Evolutionary conservation across 306 rosid species (phyloP), one percentile per base, ranked within the genome.

Genomic region (Vachellia collinsii): DNA sequence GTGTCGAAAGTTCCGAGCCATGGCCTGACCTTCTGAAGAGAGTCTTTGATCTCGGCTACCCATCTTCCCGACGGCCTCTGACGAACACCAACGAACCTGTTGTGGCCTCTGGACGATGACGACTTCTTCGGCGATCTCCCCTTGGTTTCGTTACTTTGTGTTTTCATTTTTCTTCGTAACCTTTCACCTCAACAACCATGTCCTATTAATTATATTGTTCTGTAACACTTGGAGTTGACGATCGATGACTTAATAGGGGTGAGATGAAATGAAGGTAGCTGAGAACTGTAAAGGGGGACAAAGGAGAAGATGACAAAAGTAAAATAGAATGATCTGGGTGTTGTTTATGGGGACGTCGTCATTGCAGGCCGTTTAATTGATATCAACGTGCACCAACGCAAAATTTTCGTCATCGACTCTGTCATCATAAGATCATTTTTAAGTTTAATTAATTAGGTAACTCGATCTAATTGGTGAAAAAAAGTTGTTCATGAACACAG

Each of bases 11-110:
- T 91, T 16, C 95, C 95, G 0, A 92, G 97, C 93, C 97, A 90
- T 1, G 89, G 91, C 79, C 97, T 89, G n/a, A 92, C 90, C 75
- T 90, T 89, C 22, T 85, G 91, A 37, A 89, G 17, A 0, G 97
- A 92, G 82, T 92, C 95, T 70, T 92, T 92, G 82, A 90, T 92
- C 90, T 92, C 97, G 1, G 97, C 92, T 19, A 92, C 97, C 97
- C 95, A 92, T 87, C 96, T 87, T 19, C 97, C 97, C 0, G 93
- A 91, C 7, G 97, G 97, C 61, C 94, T 85, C 64, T 89, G 92
- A 2, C 92, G 88, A 46, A 93, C 96, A 3, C 97, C 97, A 19
- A 93, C 94, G 38, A 77, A 93, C 53, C 81, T 84, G 29, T 87
- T 86, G 86, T 91, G 97, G 13, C 97, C 92, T 77, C 96, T 88